Evolutionary conservation across 1,284 basidiomycete genomes (phyloP).

Genomic region (Taiwanofungus camphoratus): DNA sequence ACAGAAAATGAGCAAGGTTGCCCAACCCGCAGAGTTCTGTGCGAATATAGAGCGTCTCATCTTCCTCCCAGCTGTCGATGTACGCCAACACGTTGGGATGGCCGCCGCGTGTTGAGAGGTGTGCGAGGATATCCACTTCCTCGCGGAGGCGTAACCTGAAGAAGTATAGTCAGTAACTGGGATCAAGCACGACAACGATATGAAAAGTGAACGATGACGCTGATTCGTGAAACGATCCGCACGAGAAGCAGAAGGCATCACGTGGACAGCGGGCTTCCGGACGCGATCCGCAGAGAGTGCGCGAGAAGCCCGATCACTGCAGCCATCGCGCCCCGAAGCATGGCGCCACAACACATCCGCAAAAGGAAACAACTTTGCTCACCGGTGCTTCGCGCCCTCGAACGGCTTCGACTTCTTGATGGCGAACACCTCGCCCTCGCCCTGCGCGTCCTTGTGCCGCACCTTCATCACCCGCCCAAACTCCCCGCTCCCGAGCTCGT

Average conservation of each 20-base stretch:
- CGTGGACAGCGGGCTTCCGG: too few species aligned
- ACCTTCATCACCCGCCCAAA: slow-evolving; percentile 96
- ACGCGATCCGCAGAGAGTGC: too few species aligned
- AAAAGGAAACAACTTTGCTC: slow-evolving; percentile 27
- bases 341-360: too few species aligned
- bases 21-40: slow-evolving; percentile 95
- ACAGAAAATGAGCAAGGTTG: slow-evolving; percentile 87
- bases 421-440: slow-evolving; percentile 61
- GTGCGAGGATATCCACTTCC: slow-evolving; percentile 90
- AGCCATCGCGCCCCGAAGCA: too few species aligned
- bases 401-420: slow-evolving; percentile 95
- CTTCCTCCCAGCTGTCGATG: slow-evolving; percentile 96
- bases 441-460: slow-evolving; percentile 51
- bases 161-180: slow-evolving; percentile 2
- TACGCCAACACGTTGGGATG: slow-evolving; percentile 86
- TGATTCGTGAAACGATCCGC: neutral
- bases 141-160: slow-evolving; percentile 82
- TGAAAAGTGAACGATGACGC: neutral
- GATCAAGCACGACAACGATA: neutral
- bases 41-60: slow-evolving; percentile 85
- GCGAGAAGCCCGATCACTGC: too few species aligned
- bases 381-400: slow-evolving; percentile 89
- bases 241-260: neutral
- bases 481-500: slow-evolving; percentile 87
- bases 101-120: slow-evolving; percentile 44